A percentile compares a stretch with the other conserved stretches of the same genome.
phyloP scores from a whole-genome alignment of 495 filamentous ascomycete species.

The Penicillium paradoxum region DNA sequence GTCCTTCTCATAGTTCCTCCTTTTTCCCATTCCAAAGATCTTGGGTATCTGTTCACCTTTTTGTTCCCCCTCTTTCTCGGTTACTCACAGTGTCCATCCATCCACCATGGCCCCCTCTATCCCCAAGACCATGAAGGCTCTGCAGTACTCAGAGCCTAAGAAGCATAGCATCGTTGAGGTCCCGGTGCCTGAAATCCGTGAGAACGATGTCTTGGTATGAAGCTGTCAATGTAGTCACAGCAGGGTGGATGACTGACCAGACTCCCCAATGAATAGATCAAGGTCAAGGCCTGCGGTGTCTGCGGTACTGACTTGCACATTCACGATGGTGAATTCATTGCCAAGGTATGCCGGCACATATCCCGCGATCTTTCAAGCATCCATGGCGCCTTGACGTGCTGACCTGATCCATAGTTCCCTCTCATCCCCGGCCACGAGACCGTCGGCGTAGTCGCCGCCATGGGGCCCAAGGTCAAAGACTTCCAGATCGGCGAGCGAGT shows the following conservation, averaged over 20 bases:
- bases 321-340: conserved; percentile 60
- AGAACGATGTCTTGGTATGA: conserved; percentile 54
- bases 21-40: conserved; percentile 4
- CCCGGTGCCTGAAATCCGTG: conserved; percentile 54
- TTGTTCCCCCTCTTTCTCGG: not conserved
- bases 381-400: not conserved
- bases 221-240: not conserved
- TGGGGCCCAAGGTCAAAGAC: conserved; percentile 55
- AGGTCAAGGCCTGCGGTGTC: conserved; percentile 63
- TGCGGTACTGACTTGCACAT: conserved; percentile 65
- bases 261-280: conserved; percentile 25
- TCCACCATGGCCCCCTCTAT: conserved; percentile 26
- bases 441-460: conserved; percentile 50
- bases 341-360: conserved; percentile 40
- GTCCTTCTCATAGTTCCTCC: not conserved
- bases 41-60: not conserved
- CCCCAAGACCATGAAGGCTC: conserved; percentile 57
- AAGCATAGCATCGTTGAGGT: conserved; percentile 55
- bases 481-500: conserved; percentile 65
- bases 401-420: conserved; percentile 40
- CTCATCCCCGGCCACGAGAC: conserved; percentile 50
- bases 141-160: conserved; percentile 59
- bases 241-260: not conserved
- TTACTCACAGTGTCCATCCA: not conserved
- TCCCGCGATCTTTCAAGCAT: not conserved